A percentile compares a stretch with the other conserved stretches of the same genome.
These are phyloP conservation scores for Saccharomycopsis olivae DNA, from an alignment of 805 yeast species.

Conservation along the genomic window DNA sequence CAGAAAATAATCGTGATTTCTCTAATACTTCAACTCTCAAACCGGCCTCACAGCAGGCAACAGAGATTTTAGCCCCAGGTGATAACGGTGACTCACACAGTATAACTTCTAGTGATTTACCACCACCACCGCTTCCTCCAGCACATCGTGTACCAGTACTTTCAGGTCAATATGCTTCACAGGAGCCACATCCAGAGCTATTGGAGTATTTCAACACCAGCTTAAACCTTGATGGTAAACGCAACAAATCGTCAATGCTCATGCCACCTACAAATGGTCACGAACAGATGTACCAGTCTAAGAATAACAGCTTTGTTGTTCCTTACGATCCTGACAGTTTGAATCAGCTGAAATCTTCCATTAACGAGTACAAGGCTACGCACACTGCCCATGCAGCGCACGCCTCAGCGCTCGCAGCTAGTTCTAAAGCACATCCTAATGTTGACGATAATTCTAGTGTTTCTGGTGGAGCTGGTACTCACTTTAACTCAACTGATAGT, in stretches of 20 bases:
- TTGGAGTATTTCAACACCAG: not conserved
- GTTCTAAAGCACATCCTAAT: not conserved
- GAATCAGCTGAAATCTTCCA: conserved; percentile 21
- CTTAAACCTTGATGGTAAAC: not conserved
- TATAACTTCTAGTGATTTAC: conserved; percentile 1
- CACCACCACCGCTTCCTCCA: conserved; percentile 19
- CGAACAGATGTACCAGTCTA: not conserved
- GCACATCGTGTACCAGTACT: conserved; percentile 13
- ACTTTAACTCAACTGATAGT: conserved; percentile 15
- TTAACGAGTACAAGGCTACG: conserved; percentile 3
- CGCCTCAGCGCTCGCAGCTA: not conserved
- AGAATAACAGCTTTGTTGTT: conserved; percentile 19
- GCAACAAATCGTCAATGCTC: not conserved
- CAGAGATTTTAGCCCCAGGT: not conserved
- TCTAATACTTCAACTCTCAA: conserved; percentile 17
- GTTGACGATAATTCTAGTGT: conserved; percentile 15
- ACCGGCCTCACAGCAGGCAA: not conserved
- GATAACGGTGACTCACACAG: conserved; percentile 3
- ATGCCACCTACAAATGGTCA: not conserved
- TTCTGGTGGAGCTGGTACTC: conserved; percentile 4
- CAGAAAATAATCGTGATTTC: conserved; percentile 7
- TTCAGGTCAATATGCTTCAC: not conserved
- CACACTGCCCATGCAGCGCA: not conserved
- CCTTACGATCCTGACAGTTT: conserved; percentile 26
- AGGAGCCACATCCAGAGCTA: not conserved